These are phyloP conservation scores for Penicillium ucsense DNA, from an alignment of 495 filamentous ascomycete species.

Conservation along the genomic window DNA sequence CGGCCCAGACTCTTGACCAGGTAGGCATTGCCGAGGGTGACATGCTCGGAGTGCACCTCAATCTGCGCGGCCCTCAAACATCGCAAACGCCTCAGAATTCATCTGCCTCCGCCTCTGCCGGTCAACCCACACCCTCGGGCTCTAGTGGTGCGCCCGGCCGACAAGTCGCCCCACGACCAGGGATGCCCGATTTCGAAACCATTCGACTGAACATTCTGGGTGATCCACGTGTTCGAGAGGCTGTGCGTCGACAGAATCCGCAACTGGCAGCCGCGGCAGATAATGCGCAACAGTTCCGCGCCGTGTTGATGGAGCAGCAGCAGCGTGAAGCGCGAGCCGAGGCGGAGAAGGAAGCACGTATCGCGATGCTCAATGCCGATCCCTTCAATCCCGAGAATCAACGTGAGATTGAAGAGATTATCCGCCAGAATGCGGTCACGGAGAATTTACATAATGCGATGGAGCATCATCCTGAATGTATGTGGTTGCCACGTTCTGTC, in stretches of 20 bases:
- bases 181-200: conserved; percentile 63
- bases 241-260: conserved; percentile 60
- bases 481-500: conserved; percentile 6
- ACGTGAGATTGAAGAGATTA: conserved; percentile 90
- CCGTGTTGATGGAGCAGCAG: conserved; percentile 54
- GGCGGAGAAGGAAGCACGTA: conserved; percentile 67
- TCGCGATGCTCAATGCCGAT: conserved; percentile 74
- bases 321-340: conserved; percentile 60
- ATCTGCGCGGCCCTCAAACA: conserved; percentile 11
- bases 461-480: conserved; percentile 95
- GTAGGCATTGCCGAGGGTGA: conserved; percentile 82
- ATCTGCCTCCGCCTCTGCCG: conserved; percentile 1
- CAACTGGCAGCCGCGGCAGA: conserved; percentile 70
- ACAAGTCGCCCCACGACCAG: conserved; percentile 28
- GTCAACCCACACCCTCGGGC: conserved; percentile 4
- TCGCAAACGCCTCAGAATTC: background rate
- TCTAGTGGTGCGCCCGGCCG: conserved; percentile 28
- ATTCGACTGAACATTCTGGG: conserved; percentile 75
- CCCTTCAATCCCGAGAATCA: conserved; percentile 88
- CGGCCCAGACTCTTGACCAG: conserved; percentile 68
- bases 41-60: conserved; percentile 80
- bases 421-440: conserved; percentile 83
- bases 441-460: conserved; percentile 93
- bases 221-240: conserved; percentile 58
- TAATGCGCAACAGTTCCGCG: conserved; percentile 63